Conservation (phyloP, 805 yeast species). For the Wickerhamiella lipophila region DNA sequence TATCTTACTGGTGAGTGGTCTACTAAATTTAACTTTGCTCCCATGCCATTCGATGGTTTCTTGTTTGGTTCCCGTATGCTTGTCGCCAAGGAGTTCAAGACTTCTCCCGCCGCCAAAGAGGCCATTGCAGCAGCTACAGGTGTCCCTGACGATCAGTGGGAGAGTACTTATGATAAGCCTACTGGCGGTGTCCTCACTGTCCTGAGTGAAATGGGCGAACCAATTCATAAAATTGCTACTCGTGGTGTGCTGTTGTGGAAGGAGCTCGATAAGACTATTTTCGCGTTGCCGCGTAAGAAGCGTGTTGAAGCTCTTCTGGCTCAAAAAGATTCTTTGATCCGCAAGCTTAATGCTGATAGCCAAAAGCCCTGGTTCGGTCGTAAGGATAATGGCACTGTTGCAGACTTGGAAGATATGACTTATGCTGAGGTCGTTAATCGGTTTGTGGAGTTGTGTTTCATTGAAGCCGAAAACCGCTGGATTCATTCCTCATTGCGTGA, state of each 20-base stretch:
- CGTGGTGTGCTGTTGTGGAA: slow-evolving; percentile 92
- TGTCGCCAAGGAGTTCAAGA: slow-evolving; percentile 93
- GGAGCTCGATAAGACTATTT: slow-evolving; percentile 88
- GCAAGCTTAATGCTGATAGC: slow-evolving; percentile 79
- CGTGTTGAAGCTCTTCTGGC: slow-evolving; percentile 60
- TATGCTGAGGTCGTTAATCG: slow-evolving; percentile 82
- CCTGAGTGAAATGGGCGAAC: slow-evolving; percentile 98
- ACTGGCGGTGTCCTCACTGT: slow-evolving; percentile 97
- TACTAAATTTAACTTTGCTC: slow-evolving; percentile 72
- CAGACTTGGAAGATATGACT: slow-evolving; percentile 92
- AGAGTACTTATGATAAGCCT: slow-evolving; percentile 82
- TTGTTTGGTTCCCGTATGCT: slow-evolving; percentile 92
- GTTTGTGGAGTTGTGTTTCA: slow-evolving; percentile 77
- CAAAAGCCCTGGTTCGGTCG: slow-evolving; percentile 97
- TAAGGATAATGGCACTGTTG: slow-evolving; percentile 56
- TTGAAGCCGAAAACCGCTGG: slow-evolving; percentile 70
- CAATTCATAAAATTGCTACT: slow-evolving; percentile 96
- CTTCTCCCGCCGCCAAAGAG: slow-evolving; percentile 85
- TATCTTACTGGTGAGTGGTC: slow-evolving; percentile 98
- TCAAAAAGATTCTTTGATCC: slow-evolving; percentile 77
- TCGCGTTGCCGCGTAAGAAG: slow-evolving; percentile 81
- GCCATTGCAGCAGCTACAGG: slow-evolving; percentile 87
- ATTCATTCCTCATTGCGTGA: slow-evolving; percentile 75
- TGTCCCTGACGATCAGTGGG: slow-evolving; percentile 84
- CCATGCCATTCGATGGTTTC: slow-evolving; percentile 98